A percentile compares a stretch with the other conserved stretches of the same genome.
Conservation (phyloP, 2,329 filamentous ascomycete genomes). For the Colletotrichum phormii region DNA sequence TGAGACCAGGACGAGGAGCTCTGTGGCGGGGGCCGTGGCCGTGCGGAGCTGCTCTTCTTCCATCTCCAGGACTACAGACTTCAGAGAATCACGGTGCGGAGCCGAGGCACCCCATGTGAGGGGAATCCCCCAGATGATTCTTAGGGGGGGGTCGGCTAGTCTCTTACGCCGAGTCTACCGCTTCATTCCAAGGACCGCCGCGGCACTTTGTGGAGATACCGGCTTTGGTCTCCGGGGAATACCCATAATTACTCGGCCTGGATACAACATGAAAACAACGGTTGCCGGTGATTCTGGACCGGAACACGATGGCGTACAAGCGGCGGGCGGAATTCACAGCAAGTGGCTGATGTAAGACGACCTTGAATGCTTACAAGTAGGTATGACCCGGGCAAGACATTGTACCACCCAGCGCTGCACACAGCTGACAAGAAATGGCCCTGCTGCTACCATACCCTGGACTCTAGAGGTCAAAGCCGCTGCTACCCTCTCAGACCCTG, state of each 20-base stretch:
- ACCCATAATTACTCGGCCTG: conserved; percentile 18
- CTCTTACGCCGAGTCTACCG: background rate
- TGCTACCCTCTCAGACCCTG: conserved; percentile 25
- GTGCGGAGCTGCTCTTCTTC: conserved; percentile 20
- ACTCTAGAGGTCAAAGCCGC: conserved; percentile 19
- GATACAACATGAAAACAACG: background rate
- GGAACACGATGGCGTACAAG: background rate
- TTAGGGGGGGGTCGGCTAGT: background rate
- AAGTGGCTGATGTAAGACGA: conserved; percentile 14
- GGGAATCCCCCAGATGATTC: conserved; percentile 6
- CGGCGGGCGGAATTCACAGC: background rate
- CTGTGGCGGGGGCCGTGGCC: conserved; percentile 24
- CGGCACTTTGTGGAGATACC: conserved; percentile 8
- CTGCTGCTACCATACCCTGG: background rate
- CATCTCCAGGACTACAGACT: conserved; percentile 5
- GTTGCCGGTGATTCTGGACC: background rate
- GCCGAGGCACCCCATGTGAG: conserved; percentile 35
- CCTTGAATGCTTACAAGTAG: background rate
- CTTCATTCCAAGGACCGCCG: background rate
- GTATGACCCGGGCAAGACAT: background rate
- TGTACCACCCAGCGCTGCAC: background rate
- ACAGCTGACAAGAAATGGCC: background rate
- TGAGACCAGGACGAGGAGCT: conserved; percentile 25
- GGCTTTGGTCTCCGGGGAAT: conserved; percentile 8
- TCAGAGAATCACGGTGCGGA: conserved; percentile 14